Percentiles rank a stretch among this genome's conserved stretches.
Conservation (phyloP, 257 asterid genomes). For the Agastache rugosa region DNA sequence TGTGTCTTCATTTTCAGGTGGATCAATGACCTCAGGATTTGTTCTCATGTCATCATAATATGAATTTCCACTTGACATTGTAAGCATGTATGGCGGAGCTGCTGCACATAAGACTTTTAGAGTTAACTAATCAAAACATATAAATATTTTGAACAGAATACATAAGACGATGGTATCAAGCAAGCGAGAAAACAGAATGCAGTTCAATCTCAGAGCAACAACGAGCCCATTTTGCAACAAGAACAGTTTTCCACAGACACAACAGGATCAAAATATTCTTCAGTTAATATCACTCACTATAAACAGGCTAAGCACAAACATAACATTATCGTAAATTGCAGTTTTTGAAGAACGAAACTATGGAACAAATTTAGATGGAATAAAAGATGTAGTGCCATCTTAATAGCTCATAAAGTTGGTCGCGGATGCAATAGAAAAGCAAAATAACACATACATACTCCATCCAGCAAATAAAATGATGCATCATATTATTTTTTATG, state of each 20-base stretch:
- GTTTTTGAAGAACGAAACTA: background rate
- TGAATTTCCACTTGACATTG: slow-evolving; percentile 52
- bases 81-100: slow-evolving; percentile 21
- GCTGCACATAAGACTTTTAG: slow-evolving; percentile 31
- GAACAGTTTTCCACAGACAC: background rate
- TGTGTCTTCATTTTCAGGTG: slow-evolving; percentile 47
- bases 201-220: background rate
- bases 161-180: background rate
- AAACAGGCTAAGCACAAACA: background rate
- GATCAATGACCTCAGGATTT: slow-evolving; percentile 54
- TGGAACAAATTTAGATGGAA: slow-evolving; percentile 3
- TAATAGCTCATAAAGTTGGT: slow-evolving; percentile 12
- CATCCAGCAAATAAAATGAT: background rate
- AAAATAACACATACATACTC: background rate
- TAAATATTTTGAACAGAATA: background rate
- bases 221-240: slow-evolving; percentile 5
- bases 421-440: background rate
- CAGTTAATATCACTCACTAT: slow-evolving; percentile 12
- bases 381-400: background rate
- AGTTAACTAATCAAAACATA: background rate
- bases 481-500: background rate
- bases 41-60: slow-evolving; percentile 44
- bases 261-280: background rate
- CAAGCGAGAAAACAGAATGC: background rate
- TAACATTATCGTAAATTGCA: slow-evolving; percentile 9